Base-by-base conservation (phyloP, 2,329 filamentous ascomycete species). In the Paraphaeosphaeria minitans region DNA sequence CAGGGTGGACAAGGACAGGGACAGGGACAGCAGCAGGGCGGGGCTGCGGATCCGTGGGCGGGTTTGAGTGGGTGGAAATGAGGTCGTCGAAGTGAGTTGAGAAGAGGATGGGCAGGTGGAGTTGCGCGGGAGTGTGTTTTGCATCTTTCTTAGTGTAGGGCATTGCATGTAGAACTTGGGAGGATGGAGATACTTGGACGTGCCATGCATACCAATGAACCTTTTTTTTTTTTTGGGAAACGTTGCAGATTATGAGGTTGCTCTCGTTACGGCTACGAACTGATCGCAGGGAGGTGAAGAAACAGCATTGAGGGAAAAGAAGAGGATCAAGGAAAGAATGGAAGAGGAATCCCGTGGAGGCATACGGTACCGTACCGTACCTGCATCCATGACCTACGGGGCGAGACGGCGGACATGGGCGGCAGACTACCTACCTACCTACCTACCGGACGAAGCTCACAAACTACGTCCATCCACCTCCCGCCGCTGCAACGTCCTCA, bases 61-160 rank as follows among this genome's bases (percentile, higher is more conserved):
- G 89, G 88, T 4, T 74, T 92, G 65, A 89, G 84, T 77, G 85
- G 84, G 47, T 91, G 88, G 88, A 89, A 89, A 74, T 90, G 53
- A 13, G 13, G 12, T 4, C 16, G 12, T 19, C 10, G 10, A 22
- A 24, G 27, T 29, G 22, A 47, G 43, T 4, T 27, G 5, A 14
- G n/a, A 12, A 10, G 10, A 13, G 10, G 29, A 10, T 2, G 29
- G 29, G 49, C 14, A 3, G 37, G 37, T 29, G 33, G 19, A 14
- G 49, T 22, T 39, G 14, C 37, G 6, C 5, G 24, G 48, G 22
- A 27, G 33, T 24, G 13, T 41, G 19, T 27, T 35, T 39, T 35
- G n/a, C 29, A 12, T 22, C n/a, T 27, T 9, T 21, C 16, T 35
- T 31, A 37, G 1, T 37, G 29, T 24, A 22, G 9, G n/a, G 47